phyloP scores from a whole-genome alignment of 345 rosid genomes.

The Viola odorata region DNA sequence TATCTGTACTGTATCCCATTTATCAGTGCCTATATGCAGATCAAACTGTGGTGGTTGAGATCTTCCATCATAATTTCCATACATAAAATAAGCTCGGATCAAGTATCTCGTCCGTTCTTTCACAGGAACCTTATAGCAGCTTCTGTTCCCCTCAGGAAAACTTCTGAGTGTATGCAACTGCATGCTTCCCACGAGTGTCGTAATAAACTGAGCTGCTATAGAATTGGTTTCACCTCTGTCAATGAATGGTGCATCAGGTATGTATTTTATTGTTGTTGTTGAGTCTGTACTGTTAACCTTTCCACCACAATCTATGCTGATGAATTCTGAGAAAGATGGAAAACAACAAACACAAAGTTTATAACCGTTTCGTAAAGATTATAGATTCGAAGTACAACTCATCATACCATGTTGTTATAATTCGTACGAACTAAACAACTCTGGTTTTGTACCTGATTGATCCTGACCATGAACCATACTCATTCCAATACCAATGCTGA shows the following conservation, averaged over 20 bases:
- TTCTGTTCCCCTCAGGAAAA: slow-evolving; percentile 20
- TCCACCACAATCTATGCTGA: slow-evolving; percentile 31
- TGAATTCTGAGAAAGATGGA: slow-evolving; percentile 14
- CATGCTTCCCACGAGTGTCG: neutral
- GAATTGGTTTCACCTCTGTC: neutral
- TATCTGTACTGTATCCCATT: slow-evolving; percentile 14
- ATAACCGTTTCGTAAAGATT: neutral
- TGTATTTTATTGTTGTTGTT: slow-evolving; percentile 4
- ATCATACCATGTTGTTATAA: too few species aligned
- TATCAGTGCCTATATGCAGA: slow-evolving; percentile 13
- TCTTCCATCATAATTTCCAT: slow-evolving; percentile 16
- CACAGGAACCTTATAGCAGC: slow-evolving; percentile 14
- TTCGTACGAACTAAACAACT: neutral
- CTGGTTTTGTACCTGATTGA: slow-evolving; percentile 12
- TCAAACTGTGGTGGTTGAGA: slow-evolving; percentile 11
- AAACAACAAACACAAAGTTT: too few species aligned
- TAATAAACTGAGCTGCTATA: slow-evolving; percentile 4
- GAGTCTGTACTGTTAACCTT: neutral
- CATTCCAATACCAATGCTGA: too few species aligned
- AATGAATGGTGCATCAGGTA: slow-evolving; percentile 11
- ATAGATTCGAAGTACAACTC: too few species aligned
- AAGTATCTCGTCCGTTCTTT: slow-evolving; percentile 9
- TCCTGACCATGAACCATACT: slow-evolving; percentile 2
- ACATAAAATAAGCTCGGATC: slow-evolving; percentile 13
- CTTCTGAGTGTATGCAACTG: slow-evolving; percentile 7